Base-by-base conservation (phyloP, 805 yeast genomes). In the Isabelozyma heimii region DNA sequence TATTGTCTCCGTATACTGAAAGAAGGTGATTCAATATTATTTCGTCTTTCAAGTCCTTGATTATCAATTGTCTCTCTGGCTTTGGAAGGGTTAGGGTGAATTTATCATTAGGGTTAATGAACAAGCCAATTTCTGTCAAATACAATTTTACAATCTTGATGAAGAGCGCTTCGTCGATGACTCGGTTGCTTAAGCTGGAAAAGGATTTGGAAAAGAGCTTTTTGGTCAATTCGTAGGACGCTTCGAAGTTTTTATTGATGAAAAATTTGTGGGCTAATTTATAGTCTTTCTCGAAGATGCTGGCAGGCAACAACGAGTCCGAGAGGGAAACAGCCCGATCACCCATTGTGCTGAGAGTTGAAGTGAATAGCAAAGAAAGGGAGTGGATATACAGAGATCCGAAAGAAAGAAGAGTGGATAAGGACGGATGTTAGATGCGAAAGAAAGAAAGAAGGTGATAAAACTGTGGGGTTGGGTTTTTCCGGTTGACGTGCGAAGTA, bases 241-340 rank as follows among this genome's bases (percentile, higher is more conserved):
- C 60, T 4, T 52, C 59, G 40, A 72, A 62, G 52, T 70, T 64
- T 55, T 66, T 70, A 52, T 70, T 72, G 57, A 69, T 61, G 56
- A 73, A 73, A 44, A 59, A 60, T 55, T 73, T 73, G 50, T 70
- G 57, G 2, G 77, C 67, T 43, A 72, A 52, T 45, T 65, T 60
- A 50, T 71, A 73, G 24, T 49, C 53, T 14, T 55, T 51, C 28
- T 57, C 59, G 20, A 58, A 37, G n/a, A 51, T 42, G 12, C 26
- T 42, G 24, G 17, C 37, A 1, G 44, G 44, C 10, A 42, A 16
- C 13, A 42, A 28, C 20, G 44, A 42, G 26, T 27, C 44, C 37
- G 44, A 30, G 16, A 27, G 35, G 10, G 35, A 30, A 30, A 30
- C 35, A 4, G 35, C 35, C n/a, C 35, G 35, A 30, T 30, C n/a